Evolutionary conservation across 148 eudicot species (phyloP).

Genomic region (Amaranthus cruentus): DNA sequence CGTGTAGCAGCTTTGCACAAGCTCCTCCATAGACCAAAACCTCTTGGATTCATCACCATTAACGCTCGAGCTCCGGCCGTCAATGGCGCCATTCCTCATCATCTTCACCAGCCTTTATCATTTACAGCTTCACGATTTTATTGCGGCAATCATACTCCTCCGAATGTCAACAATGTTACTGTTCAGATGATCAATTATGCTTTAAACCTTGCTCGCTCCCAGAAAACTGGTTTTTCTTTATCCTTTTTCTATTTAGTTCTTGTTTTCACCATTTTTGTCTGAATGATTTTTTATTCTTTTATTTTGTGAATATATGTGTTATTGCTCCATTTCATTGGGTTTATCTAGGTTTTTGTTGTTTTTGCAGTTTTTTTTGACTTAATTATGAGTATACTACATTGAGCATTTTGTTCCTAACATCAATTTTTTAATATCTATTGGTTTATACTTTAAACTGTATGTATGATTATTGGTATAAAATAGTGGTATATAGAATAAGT

Average conservation of each 20-base stretch:
- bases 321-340: not conserved
- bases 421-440: not conserved
- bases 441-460: not conserved
- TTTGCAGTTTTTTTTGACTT: not conserved
- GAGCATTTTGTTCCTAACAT: not conserved
- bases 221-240: conserved; percentile 55
- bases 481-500: too few species aligned
- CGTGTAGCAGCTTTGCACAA: not conserved
- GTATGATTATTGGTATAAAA: too few species aligned
- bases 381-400: not conserved
- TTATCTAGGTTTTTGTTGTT: not conserved
- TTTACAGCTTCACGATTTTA: conserved; percentile 24
- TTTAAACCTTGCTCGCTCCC: conserved; percentile 55
- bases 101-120: not conserved
- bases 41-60: not conserved
- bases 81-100: conserved; percentile 1
- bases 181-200: conserved; percentile 80
- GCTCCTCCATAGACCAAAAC: not conserved
- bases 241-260: not conserved
- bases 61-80: conserved; percentile 8
- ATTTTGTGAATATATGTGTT: too few species aligned
- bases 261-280: not conserved
- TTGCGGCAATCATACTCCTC: conserved; percentile 24
- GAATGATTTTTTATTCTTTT: not conserved
- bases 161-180: conserved; percentile 54